Base-by-base conservation (phyloP, 2,329 filamentous ascomycete genomes). In the Exophiala aquamarina region DNA sequence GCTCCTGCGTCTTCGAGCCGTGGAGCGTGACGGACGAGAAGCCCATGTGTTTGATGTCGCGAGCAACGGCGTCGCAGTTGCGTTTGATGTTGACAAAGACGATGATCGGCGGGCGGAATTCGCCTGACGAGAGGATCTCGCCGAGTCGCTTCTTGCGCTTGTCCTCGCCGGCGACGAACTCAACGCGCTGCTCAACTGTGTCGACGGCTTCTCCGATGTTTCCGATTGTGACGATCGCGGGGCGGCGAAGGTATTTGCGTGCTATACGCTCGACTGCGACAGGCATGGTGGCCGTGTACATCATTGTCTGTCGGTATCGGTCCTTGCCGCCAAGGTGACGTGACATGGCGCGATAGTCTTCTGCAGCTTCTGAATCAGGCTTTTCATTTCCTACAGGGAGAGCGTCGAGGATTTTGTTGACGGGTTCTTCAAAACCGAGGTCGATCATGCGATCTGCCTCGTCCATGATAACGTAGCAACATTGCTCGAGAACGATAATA, bases 31-130 rank as follows among this genome's bases (percentile, higher is more conserved):
- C 91, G 6, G 86, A 82, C 15, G 83, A 87, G 77, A 90, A 93
- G 59, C 93, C 93, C 83, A 93, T 93, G 42, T 87, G 81, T 65
- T 95, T 93, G 74, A 98, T 93, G 64, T 97, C 92, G 52, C 89
- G 82, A 3, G 92, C 92, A 38, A 98, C 86, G 49, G 89, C 88
- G 66, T 98, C 93, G 73, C 92, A 97, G 73, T 97, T 97, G 60
- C 91, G 87, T 73, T 97, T 97, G 82, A 97, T 96, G 70, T 98
- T 98, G 80, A 98, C 93, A 67, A 98, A 98, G 55, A 98, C 91
- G 61, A 98, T 98, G 67, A 98, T 95, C 13, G 93, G 93, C 7
- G 92, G 82, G 6, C 80, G 76, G 70, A 91, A 97, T 57, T 90
- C 85, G 58, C 84, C 77, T 1, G 86, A 90, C 38, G 79, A 75